These are phyloP conservation scores for Diaporthe batatas DNA, from an alignment of 2,329 filamentous ascomycete species.

Conservation along the genomic window DNA sequence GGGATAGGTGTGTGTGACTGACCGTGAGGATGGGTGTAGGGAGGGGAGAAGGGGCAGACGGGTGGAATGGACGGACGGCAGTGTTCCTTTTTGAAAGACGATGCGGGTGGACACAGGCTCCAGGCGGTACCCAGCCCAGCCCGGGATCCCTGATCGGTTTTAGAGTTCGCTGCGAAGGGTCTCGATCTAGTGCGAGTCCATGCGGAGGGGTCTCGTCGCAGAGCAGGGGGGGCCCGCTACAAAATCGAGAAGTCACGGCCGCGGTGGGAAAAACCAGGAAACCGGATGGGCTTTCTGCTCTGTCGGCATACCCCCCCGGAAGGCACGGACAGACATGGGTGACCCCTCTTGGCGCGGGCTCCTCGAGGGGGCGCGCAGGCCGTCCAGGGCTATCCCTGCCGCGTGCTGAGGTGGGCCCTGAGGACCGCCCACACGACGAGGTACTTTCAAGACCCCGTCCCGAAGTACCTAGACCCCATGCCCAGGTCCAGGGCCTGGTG, in stretches of 20 bases:
- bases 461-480: constrained; percentile 25
- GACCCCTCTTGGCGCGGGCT: constrained; percentile 15
- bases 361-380: neutral
- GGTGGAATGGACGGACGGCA: constrained; percentile 28
- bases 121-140: constrained; percentile 18
- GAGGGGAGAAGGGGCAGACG: neutral
- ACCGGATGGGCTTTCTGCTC: constrained; percentile 26
- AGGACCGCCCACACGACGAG: neutral
- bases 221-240: neutral
- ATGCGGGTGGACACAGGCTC: constrained; percentile 30
- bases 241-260: constrained; percentile 18
- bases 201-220: constrained; percentile 2
- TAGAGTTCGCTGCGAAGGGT: constrained; percentile 18
- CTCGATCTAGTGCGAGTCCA: constrained; percentile 8
- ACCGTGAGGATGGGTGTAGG: constrained; percentile 14
- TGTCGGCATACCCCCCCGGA: constrained; percentile 29
- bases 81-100: constrained; percentile 32
- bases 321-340: constrained; percentile 9
- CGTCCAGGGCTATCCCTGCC: constrained; percentile 1
- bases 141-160: constrained; percentile 34
- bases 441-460: constrained; percentile 15
- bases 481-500: constrained; percentile 17
- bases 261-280: constrained; percentile 13
- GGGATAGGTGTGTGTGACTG: neutral
- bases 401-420: neutral